Base-by-base conservation (phyloP, 768 basidiomycete genomes). In the Tephrocybe sp. region DNA sequence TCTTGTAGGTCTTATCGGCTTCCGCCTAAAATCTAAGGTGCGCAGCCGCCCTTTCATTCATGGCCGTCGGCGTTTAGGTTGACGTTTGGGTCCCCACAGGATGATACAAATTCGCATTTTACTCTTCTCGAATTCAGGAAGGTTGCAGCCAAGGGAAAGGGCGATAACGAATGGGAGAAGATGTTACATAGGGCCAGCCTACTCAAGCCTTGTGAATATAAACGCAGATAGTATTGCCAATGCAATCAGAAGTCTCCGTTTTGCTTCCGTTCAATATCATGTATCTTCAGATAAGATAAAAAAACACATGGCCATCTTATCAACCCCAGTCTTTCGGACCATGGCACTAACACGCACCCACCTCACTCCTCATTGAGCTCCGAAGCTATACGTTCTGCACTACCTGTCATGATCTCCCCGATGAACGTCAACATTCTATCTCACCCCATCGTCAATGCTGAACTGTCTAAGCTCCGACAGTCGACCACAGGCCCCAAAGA, bases 181-280 rank as follows among this genome's bases (percentile, higher is more conserved):
- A 56, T 92, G 19, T 44, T 80, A 60, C 69, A 72, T 8, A 78
- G 74, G 59, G 79, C 82, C 13, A 62, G 66, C 49, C 60, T 89
- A 33, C 72, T 97, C 51, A 92, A 91, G 66, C 84, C 94, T 32
- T 97, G 93, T 68, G 90, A 96, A 71, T 97, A 97, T 66, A 97
- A 96, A 65, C 77, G 88, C 59, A 77, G 93, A 62, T 96, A 68
- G 39, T 26, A 4, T 5, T 30, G 26, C 26, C 32, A 4, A 13
- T 30, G 26, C 26, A 26, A 26, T 26, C 26, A 26, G 7, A 26
- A 26, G 26, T 3, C 7, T 26, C 26, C 26, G 26, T 7, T 26
- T 26, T 26, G 26, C 26, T 26, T 26, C 26, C 26, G 26, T 26
- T 7, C 26, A 26, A 26, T 44, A 48, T 35, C 23, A 36, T 45